A percentile compares a stretch with the other conserved stretches of the same genome.
Evolutionary conservation across 2,329 filamentous ascomycete species (phyloP).

Genomic region (Xylariales sp.): DNA sequence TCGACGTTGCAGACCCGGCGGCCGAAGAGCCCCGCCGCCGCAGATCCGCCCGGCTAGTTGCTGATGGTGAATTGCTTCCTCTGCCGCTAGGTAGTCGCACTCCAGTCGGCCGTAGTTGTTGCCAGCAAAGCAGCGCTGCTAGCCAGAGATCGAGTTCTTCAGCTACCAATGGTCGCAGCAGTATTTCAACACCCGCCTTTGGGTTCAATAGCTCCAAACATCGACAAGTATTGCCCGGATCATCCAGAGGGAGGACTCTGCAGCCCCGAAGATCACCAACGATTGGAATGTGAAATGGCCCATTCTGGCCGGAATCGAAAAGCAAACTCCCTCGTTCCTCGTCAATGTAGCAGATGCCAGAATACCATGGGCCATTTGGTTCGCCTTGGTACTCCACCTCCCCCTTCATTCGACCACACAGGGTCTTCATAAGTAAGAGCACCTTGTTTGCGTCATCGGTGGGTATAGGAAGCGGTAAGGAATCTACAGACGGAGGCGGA

Average conservation of each 20-base stretch:
- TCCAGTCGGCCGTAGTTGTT: slow-evolving; percentile 62
- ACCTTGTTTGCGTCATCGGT: slow-evolving; percentile 68
- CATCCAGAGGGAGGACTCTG: slow-evolving; percentile 55
- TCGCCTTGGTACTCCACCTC: slow-evolving; percentile 68
- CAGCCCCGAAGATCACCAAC: slow-evolving; percentile 73
- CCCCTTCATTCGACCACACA: slow-evolving; percentile 76
- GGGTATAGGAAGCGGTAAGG: slow-evolving; percentile 53
- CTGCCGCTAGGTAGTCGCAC: slow-evolving; percentile 48
- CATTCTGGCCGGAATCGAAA: slow-evolving; percentile 66
- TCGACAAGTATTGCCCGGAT: slow-evolving; percentile 36
- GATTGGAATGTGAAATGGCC: slow-evolving; percentile 60
- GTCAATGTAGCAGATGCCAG: slow-evolving; percentile 73
- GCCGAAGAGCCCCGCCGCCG: slow-evolving; percentile 37
- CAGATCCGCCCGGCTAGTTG: slow-evolving; percentile 36
- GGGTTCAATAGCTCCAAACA: slow-evolving; percentile 53
- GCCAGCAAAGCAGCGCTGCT: slow-evolving; percentile 76
- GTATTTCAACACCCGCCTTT: slow-evolving; percentile 53
- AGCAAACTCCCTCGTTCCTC: slow-evolving; percentile 70
- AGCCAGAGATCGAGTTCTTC: slow-evolving; percentile 76
- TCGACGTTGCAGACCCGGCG: slow-evolving; percentile 34
- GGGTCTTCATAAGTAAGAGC: slow-evolving; percentile 68
- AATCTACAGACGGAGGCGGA: slow-evolving; percentile 54
- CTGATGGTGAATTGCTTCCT: slow-evolving; percentile 23
- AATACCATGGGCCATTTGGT: slow-evolving; percentile 57
- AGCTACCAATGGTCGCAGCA: slow-evolving; percentile 58